Evolutionary conservation across 2,329 filamentous ascomycete genomes (phyloP).

Genomic region (Acrocalymma vagum): DNA sequence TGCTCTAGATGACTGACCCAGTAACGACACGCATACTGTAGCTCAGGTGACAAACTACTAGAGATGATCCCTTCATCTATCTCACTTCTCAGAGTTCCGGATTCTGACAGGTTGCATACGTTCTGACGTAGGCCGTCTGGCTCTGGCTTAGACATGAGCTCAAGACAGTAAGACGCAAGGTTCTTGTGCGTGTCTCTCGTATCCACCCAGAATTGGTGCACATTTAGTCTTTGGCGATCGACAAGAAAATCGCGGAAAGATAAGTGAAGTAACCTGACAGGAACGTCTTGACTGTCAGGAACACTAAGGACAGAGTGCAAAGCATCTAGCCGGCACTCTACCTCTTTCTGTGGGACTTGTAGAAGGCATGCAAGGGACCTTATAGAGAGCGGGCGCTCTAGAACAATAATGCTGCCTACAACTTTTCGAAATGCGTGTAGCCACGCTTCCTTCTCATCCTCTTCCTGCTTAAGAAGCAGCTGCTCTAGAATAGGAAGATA

Average conservation of each 20-base stretch:
- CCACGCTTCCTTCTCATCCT: slow-evolving; percentile 22
- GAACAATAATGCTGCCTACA: slow-evolving; percentile 25
- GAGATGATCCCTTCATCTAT: slow-evolving; percentile 15
- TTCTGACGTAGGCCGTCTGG: slow-evolving; percentile 39
- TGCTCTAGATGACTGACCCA: slow-evolving; percentile 38
- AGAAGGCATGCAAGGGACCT: slow-evolving; percentile 20
- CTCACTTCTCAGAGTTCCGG: slow-evolving; percentile 13
- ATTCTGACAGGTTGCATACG: slow-evolving; percentile 38
- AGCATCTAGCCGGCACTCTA: slow-evolving; percentile 32
- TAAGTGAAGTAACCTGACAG: slow-evolving; percentile 36
- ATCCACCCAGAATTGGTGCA: slow-evolving; percentile 45
- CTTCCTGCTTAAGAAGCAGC: slow-evolving; percentile 42
- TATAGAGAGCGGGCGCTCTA: slow-evolving; percentile 28
- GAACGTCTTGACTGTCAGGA: slow-evolving; percentile 38
- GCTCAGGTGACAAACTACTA: slow-evolving; percentile 16
- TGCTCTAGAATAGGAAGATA: slow-evolving; percentile 29
- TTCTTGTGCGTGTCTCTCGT: slow-evolving; percentile 39
- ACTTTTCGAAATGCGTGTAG: slow-evolving; percentile 18
- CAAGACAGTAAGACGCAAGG: slow-evolving; percentile 46
- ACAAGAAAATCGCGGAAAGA: slow-evolving; percentile 42
- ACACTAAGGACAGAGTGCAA: slow-evolving; percentile 31
- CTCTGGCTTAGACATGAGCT: slow-evolving; percentile 37
- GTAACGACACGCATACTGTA: slow-evolving; percentile 49
- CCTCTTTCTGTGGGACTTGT: slow-evolving; percentile 18
- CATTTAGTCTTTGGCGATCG: slow-evolving; percentile 23